Evolutionary conservation across 768 basidiomycete genomes (phyloP).

Genomic region (Pisolithus microcarpus): DNA sequence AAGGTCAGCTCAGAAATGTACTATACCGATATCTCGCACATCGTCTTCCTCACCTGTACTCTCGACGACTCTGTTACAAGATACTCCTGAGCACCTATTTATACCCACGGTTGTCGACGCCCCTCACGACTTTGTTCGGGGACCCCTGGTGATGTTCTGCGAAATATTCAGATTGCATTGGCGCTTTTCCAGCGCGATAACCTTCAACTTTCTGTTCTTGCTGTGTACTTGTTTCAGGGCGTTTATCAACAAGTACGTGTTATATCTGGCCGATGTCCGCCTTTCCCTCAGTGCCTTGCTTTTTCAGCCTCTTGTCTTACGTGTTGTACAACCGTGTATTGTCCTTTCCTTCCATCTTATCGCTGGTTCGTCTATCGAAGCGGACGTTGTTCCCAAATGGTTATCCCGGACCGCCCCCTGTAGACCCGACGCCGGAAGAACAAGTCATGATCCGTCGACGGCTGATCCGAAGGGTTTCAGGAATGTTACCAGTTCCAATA

Average conservation of each 20-base stretch:
- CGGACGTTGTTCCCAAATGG: conserved; percentile 82
- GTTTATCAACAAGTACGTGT: conserved; percentile 53
- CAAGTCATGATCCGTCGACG: conserved; percentile 47
- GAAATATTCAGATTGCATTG: conserved; percentile 43
- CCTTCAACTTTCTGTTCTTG: conserved; percentile 42
- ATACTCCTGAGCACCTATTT: background rate
- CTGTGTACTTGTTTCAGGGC: conserved; percentile 39
- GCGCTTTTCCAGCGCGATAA: conserved; percentile 41
- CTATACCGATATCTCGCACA: conserved; percentile 13
- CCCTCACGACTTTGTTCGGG: conserved; percentile 32
- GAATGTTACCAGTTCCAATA: conserved; percentile 31
- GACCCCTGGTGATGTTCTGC: conserved; percentile 39
- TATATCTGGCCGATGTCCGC: background rate
- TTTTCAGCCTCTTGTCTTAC: conserved; percentile 58
- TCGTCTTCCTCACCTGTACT: conserved; percentile 20
- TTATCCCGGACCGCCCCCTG: conserved; percentile 67
- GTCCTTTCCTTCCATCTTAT: conserved; percentile 46
- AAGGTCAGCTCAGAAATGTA: background rate
- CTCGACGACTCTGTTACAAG: too few relatives aligned
- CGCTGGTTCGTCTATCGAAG: conserved; percentile 49
- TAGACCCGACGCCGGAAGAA: conserved; percentile 74
- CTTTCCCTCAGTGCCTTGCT: conserved; percentile 7
- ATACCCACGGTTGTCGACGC: background rate
- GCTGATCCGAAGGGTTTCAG: conserved; percentile 33
- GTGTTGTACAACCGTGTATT: conserved; percentile 51